Evolutionary conservation across 441 rosid species (phyloP), one percentile per base, ranked within the genome.

Genomic region (Cnidoscolus chayamansa): DNA sequence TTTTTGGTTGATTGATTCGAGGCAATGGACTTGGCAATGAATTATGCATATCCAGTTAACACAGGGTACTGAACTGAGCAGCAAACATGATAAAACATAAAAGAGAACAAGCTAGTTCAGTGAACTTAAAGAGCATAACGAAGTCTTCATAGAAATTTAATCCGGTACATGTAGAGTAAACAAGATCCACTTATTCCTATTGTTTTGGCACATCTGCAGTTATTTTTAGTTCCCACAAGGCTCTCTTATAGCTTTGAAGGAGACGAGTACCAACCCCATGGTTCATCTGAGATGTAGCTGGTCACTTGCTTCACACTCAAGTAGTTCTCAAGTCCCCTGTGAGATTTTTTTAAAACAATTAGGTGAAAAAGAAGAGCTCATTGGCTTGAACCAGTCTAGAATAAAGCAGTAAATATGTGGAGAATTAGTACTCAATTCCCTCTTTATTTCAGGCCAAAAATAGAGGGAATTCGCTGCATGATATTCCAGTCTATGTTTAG

Each of bases 271-370:
- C 97, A 94, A 61, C 93, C 96, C 97, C 97, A 92, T 65, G 89
- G 96, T 47, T 95, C 97, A 72, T 82, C 76, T 0, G 98, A 88
- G 74, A 83, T 83, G 72, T 92, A 92, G 64, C 78, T 89, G 20
- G 98, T 94, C 47, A 92, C 93, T 84, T 94, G 99, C 87, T 94
- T 94, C 84, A 92, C 98, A 49, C 69, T 85, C 81, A 92, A 54
- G 88, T 93, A 95, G 78, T 87, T 92, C 55, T 94, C 96, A 55
- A 94, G 88, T 75, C 99, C 99, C 99, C 99, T 92, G 86, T 47
- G 1, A 25, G 4, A n/a, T 35, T 40, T 6, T 31, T 67, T 43
- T 15, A 37, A 63, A 56, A 31, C 48, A 55, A 60, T 51, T 53
- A 30, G 4, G 35, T 25, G 9, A 17, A 55, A 15, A 20, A n/a